A percentile compares a stretch with the other conserved stretches of the same genome.
These are phyloP conservation scores for Talaromyces adpressus DNA, from an alignment of 495 filamentous ascomycete species.

Conservation along the genomic window DNA sequence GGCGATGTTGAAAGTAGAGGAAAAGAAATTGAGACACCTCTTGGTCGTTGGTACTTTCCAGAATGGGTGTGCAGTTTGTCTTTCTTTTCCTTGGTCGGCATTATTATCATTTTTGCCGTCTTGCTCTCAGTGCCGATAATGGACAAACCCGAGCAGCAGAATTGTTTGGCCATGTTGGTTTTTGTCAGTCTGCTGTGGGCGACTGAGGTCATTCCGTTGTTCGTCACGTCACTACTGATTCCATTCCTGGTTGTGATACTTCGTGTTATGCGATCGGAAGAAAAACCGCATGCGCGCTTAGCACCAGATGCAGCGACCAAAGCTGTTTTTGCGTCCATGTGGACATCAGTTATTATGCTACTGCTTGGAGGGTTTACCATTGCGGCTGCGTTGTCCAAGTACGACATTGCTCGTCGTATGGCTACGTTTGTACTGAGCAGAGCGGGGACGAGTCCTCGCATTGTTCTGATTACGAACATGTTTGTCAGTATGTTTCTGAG, in stretches of 20 bases:
- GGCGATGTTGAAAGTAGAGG: constrained; percentile 66
- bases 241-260: constrained; percentile 90
- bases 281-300: constrained; percentile 61
- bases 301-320: constrained; percentile 65
- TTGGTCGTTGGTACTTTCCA: constrained; percentile 70
- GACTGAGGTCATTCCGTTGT: constrained; percentile 94
- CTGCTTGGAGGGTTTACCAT: constrained; percentile 94
- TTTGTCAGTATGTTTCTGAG: constrained; percentile 95
- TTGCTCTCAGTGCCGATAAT: constrained; percentile 71
- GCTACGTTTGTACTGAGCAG: constrained; percentile 96
- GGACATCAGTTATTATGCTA: constrained; percentile 98
- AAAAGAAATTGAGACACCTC: constrained; percentile 71
- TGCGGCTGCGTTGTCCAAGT: constrained; percentile 91
- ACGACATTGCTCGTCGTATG: constrained; percentile 94
- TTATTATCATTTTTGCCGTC: constrained; percentile 63
- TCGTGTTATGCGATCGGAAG: constrained; percentile 71
- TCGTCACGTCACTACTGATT: constrained; percentile 90
- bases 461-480: constrained; percentile 92
- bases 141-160: constrained; percentile 82
- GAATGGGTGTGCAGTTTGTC: constrained; percentile 76
- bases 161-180: constrained; percentile 87
- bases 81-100: constrained; percentile 67
- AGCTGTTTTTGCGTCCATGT: constrained; percentile 91
- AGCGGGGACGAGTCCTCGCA: constrained; percentile 80
- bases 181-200: constrained; percentile 95